Evolutionary conservation across 306 rosid genomes (phyloP), one percentile per base, ranked within the genome.

Genomic region (Citrullus amarus): DNA sequence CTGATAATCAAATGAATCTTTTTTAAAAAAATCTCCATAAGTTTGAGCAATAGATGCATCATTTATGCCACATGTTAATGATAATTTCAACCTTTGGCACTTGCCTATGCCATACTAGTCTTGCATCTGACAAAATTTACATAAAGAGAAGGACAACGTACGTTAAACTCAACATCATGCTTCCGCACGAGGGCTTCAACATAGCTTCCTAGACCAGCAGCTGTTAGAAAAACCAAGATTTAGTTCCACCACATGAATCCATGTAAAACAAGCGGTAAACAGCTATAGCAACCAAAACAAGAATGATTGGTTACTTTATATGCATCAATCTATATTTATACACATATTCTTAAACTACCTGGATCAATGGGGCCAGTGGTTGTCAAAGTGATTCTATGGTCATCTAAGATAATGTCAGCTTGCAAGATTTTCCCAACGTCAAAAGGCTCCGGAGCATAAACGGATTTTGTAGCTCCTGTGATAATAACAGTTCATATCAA

Each of bases 171-270:
- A 65, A 88, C 81, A 34, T 91, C 96, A 54, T 93, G 98, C 80
- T 84, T 89, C 81, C 98, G 91, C 79, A 87, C 92, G 79, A 93
- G 98, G 59, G 96, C 96, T 87, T 93, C 98, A 32, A 93, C 96
- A 80, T 93, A 91, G 84, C 88, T 91, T 82, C 98, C 98, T 90
- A 93, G 82, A 78, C 98, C 98, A 87, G 95, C 92, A 87, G 98
- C 98, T 93, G 98, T 59, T 83, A 56, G 81, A 50, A 77, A 82
- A 82, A 71, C 79, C 61, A 72, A 72, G n/a, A 71, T 48, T 72
- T 30, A 72, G 77, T 72, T 72, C 11, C 43, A 1, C 50, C 14
- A 17, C 25, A 72, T 50, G 20, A 50, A 15, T 50, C 32, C 59
- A 46, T 20, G 34, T 48, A 67, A 39, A 67, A 67, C 76, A 46